These are phyloP conservation scores for Cladosporium velox DNA, from an alignment of 2,329 filamentous ascomycete species.

Conservation along the genomic window DNA sequence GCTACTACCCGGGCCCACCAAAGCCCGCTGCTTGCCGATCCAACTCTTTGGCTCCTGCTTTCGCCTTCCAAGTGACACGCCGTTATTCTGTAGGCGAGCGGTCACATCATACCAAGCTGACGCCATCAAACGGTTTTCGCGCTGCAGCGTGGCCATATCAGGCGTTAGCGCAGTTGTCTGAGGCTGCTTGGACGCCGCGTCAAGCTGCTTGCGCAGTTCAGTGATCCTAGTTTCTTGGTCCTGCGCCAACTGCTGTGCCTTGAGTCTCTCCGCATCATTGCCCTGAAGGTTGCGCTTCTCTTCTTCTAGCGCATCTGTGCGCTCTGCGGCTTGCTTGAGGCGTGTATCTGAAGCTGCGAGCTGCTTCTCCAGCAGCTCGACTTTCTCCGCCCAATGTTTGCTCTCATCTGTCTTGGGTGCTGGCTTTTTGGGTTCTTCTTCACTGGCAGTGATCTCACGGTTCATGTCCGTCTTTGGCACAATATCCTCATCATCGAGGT, in stretches of 20 bases:
- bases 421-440: slow-evolving; percentile 21
- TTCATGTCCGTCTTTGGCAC: slow-evolving; percentile 27
- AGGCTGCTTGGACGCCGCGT: slow-evolving; percentile 27
- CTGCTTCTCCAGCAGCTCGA: slow-evolving; percentile 36
- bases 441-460: slow-evolving; percentile 21
- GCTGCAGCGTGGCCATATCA: slow-evolving; percentile 68
- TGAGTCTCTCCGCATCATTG: slow-evolving; percentile 23
- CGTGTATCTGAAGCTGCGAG: slow-evolving; percentile 36
- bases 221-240: slow-evolving; percentile 34
- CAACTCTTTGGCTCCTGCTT: slow-evolving; percentile 77
- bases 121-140: slow-evolving; percentile 76
- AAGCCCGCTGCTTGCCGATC: slow-evolving; percentile 76
- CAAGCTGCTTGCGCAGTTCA: slow-evolving; percentile 34
- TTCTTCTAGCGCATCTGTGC: slow-evolving; percentile 35
- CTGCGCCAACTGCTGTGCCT: slow-evolving; percentile 28
- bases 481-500: slow-evolving; percentile 34
- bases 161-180: slow-evolving; percentile 27
- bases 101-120: slow-evolving; percentile 87
- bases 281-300: slow-evolving; percentile 24
- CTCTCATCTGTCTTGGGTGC: slow-evolving; percentile 27
- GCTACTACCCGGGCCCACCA: slow-evolving; percentile 38
- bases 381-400: slow-evolving; percentile 35
- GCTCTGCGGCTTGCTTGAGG: slow-evolving; percentile 37
- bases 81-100: slow-evolving; percentile 77
- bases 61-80: slow-evolving; percentile 73